phyloP scores from a whole-genome alignment of 2,329 filamentous ascomycete genomes.

The Alternaria viburni region DNA sequence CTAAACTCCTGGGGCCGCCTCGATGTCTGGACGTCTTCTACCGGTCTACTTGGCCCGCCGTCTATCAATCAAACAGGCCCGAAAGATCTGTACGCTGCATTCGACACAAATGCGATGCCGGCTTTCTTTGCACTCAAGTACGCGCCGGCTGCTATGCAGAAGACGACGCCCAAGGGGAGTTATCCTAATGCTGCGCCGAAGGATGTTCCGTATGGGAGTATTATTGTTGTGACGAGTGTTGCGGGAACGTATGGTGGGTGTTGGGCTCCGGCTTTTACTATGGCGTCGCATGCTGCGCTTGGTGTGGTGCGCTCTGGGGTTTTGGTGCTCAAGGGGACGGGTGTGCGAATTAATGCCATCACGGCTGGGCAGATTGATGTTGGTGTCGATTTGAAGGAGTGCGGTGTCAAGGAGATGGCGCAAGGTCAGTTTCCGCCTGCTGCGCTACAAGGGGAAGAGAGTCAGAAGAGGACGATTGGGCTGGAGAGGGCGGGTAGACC shows the following conservation, averaged over 20 bases:
- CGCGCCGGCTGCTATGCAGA: constrained; percentile 68
- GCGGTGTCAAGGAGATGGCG: constrained; percentile 50
- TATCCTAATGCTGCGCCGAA: constrained; percentile 69
- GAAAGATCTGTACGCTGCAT: constrained; percentile 62
- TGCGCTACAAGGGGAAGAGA: constrained; percentile 57
- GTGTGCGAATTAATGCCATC: constrained; percentile 65
- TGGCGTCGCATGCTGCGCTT: constrained; percentile 65
- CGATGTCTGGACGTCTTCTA: constrained; percentile 67
- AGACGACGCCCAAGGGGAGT: constrained; percentile 60
- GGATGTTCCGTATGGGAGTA: constrained; percentile 65
- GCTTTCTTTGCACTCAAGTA: constrained; percentile 71
- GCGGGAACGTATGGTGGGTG: constrained; percentile 64
- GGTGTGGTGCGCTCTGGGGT: constrained; percentile 67
- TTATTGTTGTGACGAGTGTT: constrained; percentile 66
- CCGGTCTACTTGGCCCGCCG: constrained; percentile 63
- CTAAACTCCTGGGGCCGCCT: constrained; percentile 63
- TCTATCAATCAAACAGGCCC: constrained; percentile 62
- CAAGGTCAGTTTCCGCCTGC: constrained; percentile 63
- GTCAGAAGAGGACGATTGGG: constrained; percentile 60
- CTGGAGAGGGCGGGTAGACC: constrained; percentile 64
- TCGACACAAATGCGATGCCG: constrained; percentile 66
- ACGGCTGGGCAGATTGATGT: constrained; percentile 56
- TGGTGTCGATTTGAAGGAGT: constrained; percentile 54
- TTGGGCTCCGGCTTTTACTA: constrained; percentile 67
- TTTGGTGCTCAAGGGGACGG: constrained; percentile 62